Percentiles rank a stretch among this genome's conserved stretches.
Evolutionary conservation across 768 basidiomycete species (phyloP).

Genomic region (Tremella fuciformis): DNA sequence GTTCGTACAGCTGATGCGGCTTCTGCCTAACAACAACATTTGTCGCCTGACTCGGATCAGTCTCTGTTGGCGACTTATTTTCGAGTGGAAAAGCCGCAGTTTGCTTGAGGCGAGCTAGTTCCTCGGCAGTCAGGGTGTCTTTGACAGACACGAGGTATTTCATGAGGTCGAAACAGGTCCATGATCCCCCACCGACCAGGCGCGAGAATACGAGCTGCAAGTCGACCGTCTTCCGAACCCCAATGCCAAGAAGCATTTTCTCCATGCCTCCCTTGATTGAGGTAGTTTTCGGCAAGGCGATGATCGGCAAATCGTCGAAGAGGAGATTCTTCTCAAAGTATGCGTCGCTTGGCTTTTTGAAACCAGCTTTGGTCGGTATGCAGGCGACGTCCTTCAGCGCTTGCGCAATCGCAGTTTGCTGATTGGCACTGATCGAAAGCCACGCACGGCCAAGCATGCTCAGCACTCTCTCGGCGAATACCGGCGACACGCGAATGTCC

Average conservation of each 20-base stretch:
- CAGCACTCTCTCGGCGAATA: slow-evolving; percentile 80
- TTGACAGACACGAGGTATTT: slow-evolving; percentile 83
- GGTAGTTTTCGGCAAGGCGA: slow-evolving; percentile 65
- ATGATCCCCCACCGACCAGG: slow-evolving; percentile 55
- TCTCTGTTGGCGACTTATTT: neutral
- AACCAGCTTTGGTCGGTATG: slow-evolving; percentile 71
- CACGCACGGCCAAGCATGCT: slow-evolving; percentile 66
- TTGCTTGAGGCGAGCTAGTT: slow-evolving; percentile 60
- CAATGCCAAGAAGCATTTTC: slow-evolving; percentile 62
- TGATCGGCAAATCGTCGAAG: slow-evolving; percentile 83
- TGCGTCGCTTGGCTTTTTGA: slow-evolving; percentile 66
- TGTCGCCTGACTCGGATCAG: slow-evolving; percentile 17
- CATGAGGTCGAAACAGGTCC: slow-evolving; percentile 79
- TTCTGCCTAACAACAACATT: slow-evolving; percentile 58
- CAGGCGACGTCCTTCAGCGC: slow-evolving; percentile 60
- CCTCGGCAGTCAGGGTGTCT: slow-evolving; percentile 60
- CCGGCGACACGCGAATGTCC: slow-evolving; percentile 64
- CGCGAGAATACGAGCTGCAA: slow-evolving; percentile 85
- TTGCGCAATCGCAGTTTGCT: slow-evolving; percentile 57
- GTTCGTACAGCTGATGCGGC: slow-evolving; percentile 81
- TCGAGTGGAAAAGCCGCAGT: slow-evolving; percentile 70
- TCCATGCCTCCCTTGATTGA: slow-evolving; percentile 69
- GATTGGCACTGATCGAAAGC: slow-evolving; percentile 60
- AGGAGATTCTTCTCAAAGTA: slow-evolving; percentile 84
- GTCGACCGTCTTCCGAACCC: slow-evolving; percentile 87